Base-by-base conservation (phyloP, 129 eudicot species). In the Cynara cardunculus region DNA sequence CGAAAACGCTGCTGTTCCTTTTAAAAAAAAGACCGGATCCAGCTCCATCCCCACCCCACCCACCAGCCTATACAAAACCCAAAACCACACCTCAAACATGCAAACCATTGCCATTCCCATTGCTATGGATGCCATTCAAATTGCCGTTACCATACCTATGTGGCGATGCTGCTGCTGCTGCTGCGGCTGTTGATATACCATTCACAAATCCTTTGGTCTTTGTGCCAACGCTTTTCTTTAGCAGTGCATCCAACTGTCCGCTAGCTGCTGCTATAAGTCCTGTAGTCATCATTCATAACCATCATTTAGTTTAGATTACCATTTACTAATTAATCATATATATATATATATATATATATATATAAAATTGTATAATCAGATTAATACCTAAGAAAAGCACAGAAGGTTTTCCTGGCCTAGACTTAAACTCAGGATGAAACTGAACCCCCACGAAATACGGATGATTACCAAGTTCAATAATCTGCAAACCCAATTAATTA, bases 251-350 rank as follows among this genome's bases (percentile, higher is more conserved):
- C 81, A 94, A 82, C 74, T 91, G 98, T 13, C 94, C 97, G 24
- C 87, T 80, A 68, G 98, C 94, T 80, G 98, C 98, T 74, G 98
- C 98, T 80, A 94, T 87, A 37, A 94, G 91, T 69, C 98, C 98
- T 94, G 87, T 39, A 71, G 37, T 1, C 70, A 37, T 1, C 79
- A 73, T 59, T 59, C 46, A 18, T 77, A 66, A 61, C 59, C 13
- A 76, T 21, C 22, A 16, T 49, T 49, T 49, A 13, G 21, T 49
- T 49, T 14, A 49, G 62, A 56, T 56, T 53, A 18, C 62, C 22
- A 53, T 53, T n/a, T 19, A 46, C 59, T 46, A 56, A 56, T 56
- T 14, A 56, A 5, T n/a, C 65, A 53, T 41, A 41, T 11, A 39
- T 7, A 7, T 9, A 37, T 37, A 37, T 37, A 37, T 34, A 30